Percentiles rank a stretch among this genome's conserved stretches.
These are phyloP conservation scores for Vigna nakashimae DNA, from an alignment of 306 rosid genomes.

Conservation along the genomic window DNA sequence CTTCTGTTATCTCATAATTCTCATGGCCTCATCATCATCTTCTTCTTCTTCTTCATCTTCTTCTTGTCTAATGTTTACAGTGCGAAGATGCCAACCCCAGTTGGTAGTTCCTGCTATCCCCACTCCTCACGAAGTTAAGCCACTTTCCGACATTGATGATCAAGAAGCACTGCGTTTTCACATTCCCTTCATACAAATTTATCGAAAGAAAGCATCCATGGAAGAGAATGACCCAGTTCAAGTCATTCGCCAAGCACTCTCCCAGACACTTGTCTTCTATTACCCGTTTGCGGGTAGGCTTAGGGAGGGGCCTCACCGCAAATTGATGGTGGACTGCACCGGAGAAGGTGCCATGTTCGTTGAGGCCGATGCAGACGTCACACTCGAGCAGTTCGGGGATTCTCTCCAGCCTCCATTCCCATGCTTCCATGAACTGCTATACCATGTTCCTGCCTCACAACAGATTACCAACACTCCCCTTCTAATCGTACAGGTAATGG, in stretches of 20 bases:
- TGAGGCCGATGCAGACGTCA: slow-evolving; percentile 13
- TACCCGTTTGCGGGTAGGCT: slow-evolving; percentile 48
- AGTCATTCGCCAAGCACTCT: neutral
- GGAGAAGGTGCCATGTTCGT: neutral
- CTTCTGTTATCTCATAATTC: too few relatives aligned
- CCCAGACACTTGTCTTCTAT: slow-evolving; percentile 35
- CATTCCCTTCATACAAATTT: neutral
- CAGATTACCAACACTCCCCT: slow-evolving; percentile 25
- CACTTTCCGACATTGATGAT: slow-evolving; percentile 36
- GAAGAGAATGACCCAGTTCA: slow-evolving; percentile 24
- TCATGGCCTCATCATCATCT: too few relatives aligned
- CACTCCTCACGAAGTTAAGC: slow-evolving; percentile 12
- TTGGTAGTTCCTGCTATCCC: neutral
- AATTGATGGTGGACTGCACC: slow-evolving; percentile 53
- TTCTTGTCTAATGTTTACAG: neutral
- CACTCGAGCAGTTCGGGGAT: slow-evolving; percentile 41
- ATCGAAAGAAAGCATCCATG: slow-evolving; percentile 14
- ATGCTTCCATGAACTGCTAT: slow-evolving; percentile 47
- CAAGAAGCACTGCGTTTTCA: neutral
- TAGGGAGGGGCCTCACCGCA: slow-evolving; percentile 32
- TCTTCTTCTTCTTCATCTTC: too few relatives aligned
- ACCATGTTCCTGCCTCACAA: neutral
- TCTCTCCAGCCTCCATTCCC: slow-evolving; percentile 55
- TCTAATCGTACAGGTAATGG: slow-evolving; percentile 51
- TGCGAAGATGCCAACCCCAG: neutral